Base-by-base conservation (phyloP, 2,329 filamentous ascomycete genomes). In the Pseudocercospora macadamiae region DNA sequence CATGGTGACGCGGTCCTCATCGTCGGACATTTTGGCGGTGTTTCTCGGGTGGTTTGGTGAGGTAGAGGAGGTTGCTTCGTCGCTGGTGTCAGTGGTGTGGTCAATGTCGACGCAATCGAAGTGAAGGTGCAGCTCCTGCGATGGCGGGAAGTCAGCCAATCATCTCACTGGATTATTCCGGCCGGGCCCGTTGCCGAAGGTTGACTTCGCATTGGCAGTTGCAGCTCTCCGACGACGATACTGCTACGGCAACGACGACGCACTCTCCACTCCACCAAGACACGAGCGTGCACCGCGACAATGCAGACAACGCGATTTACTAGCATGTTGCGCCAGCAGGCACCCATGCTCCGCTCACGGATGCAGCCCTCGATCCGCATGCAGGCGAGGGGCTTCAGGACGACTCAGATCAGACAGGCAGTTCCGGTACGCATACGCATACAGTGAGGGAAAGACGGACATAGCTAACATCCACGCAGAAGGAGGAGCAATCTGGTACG, bases 1-100 rank as follows among this genome's bases (percentile, higher is more conserved):
- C 88, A 97, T 99, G 82, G 93, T 97, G 79, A 96, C 90, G 75
- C 86, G 83, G 74, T 91, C 88, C 76, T 90, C 90, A 74, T 90
- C 89, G 82, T 96, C 91, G 78, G 92, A 89, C 93, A 99, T 99
- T 72, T 81, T 93, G 85, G 79, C 80, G 74, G 76, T 55, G 25
- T 42, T 63, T 26, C 52, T 51, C 47, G 61, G 64, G 64, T 57
- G 59, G 28, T 54, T 51, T 49, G 53, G 25, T 49, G 39, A 48
- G 59, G 47, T 48, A 28, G 36, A 51, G 53, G 60, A 37, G 32
- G 53, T 23, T 61, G 68, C 58, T 64, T 60, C 53, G 57, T 54
- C 52, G 61, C 59, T 37, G 66, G 47, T 1, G 26, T 2, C 49
- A 49, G 45, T 52, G 59, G 52, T 54, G 53, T 54, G 32, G 59